phyloP scores from a whole-genome alignment of 495 filamentous ascomycete genomes.

The Tricharina praecox region DNA sequence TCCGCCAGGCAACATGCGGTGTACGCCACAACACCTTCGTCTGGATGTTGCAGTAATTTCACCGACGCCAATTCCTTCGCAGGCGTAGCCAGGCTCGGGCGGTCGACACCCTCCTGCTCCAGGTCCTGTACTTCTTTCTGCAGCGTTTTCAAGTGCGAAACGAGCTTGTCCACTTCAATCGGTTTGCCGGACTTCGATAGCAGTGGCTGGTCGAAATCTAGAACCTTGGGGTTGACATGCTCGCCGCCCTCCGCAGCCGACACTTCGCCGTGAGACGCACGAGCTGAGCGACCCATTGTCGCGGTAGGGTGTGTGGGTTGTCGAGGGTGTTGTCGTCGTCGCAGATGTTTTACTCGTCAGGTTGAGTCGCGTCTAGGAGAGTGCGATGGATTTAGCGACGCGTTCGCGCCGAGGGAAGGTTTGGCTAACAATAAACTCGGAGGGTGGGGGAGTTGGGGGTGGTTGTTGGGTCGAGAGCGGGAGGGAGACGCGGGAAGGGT shows the following conservation, averaged over 20 bases:
- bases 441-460: too few species aligned
- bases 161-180: slow-evolving; percentile 66
- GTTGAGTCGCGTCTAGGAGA: too few species aligned
- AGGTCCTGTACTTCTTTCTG: slow-evolving; percentile 67
- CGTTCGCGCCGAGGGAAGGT: too few species aligned
- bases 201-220: slow-evolving; percentile 70
- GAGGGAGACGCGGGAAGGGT: too few species aligned
- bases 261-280: too few species aligned
- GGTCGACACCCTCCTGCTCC: slow-evolving; percentile 74
- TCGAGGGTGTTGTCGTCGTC: too few species aligned
- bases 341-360: too few species aligned
- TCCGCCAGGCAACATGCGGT: slow-evolving; percentile 81
- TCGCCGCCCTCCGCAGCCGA: slow-evolving; percentile 22
- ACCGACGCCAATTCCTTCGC: slow-evolving; percentile 76
- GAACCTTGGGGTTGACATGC: slow-evolving; percentile 13
- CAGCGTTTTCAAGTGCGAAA: slow-evolving; percentile 62
- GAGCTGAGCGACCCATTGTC: slow-evolving; percentile 25
- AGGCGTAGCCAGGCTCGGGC: slow-evolving; percentile 61
- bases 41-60: slow-evolving; percentile 74
- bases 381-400: too few species aligned
- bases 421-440: too few species aligned
- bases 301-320: too few species aligned
- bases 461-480: too few species aligned
- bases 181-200: slow-evolving; percentile 81
- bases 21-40: slow-evolving; percentile 79